These are phyloP conservation scores for Yarrowia porcina DNA, from an alignment of 805 yeast genomes.

Conservation along the genomic window DNA sequence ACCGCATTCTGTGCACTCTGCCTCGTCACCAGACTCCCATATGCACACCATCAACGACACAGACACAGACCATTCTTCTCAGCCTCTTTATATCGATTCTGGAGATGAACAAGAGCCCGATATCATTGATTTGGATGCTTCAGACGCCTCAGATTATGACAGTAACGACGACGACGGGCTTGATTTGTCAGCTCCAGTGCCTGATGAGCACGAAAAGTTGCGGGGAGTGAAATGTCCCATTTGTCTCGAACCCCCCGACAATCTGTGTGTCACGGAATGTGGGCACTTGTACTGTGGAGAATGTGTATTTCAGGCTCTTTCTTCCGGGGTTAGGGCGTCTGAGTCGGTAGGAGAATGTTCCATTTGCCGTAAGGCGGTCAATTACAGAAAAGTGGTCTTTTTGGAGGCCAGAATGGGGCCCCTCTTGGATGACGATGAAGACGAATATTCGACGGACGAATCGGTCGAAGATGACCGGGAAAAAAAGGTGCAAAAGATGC, in stretches of 20 bases:
- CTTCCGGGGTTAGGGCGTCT: constrained; percentile 34
- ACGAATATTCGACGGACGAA: background rate
- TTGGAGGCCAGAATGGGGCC: constrained; percentile 30
- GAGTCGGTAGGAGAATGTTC: constrained; percentile 37
- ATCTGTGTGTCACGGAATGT: constrained; percentile 38
- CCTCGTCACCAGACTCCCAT: background rate
- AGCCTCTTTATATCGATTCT: background rate
- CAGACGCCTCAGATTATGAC: constrained; percentile 2
- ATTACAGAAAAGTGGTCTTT: constrained; percentile 33
- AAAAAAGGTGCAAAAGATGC: background rate
- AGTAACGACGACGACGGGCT: constrained; percentile 5
- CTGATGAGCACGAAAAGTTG: constrained; percentile 6
- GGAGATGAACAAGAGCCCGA: constrained; percentile 26
- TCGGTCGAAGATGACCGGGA: background rate
- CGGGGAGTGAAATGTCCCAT: constrained; percentile 36
- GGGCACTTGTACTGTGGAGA: constrained; percentile 41
- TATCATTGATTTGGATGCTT: background rate
- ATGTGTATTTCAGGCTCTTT: constrained; percentile 38
- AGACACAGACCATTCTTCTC: background rate
- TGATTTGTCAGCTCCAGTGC: constrained; percentile 4
- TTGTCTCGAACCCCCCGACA: constrained; percentile 39
- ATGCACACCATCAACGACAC: background rate
- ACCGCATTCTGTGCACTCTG: background rate
- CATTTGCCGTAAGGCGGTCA: constrained; percentile 37
- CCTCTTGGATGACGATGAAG: background rate